Percentiles rank a stretch among this genome's conserved stretches.
phyloP scores from a whole-genome alignment of 768 basidiomycete genomes.

The Candolleomyces efflorescens region DNA sequence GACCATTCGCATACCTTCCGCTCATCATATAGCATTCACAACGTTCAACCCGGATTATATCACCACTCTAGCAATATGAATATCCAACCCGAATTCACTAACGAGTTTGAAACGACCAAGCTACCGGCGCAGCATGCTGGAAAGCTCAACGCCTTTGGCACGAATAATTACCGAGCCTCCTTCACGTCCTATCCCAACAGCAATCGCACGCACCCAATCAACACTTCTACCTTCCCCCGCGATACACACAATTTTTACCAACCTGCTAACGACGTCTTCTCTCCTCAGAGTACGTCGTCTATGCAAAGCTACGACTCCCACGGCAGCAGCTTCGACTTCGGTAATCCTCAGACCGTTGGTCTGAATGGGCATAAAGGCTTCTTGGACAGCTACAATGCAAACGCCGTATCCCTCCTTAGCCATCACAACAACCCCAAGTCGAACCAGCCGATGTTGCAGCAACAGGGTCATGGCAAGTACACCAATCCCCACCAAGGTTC shows the following conservation, averaged over 20 bases:
- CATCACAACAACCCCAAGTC: slow-evolving; percentile 8
- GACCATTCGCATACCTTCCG: slow-evolving; percentile 32
- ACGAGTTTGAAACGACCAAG: slow-evolving; percentile 36
- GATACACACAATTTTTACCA: slow-evolving; percentile 30
- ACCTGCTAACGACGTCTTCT: slow-evolving; percentile 29
- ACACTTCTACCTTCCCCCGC: slow-evolving; percentile 31
- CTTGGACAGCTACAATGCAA: slow-evolving; percentile 23
- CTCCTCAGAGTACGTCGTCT: slow-evolving; percentile 35
- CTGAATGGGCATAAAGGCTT: slow-evolving; percentile 27
- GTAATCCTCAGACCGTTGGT: slow-evolving; percentile 3
- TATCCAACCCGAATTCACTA: slow-evolving; percentile 31
- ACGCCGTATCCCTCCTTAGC: neutral
- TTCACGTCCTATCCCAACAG: slow-evolving; percentile 39
- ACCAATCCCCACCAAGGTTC: slow-evolving; percentile 20
- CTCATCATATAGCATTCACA: slow-evolving; percentile 28
- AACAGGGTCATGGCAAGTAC: slow-evolving; percentile 26
- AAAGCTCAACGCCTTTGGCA: slow-evolving; percentile 32
- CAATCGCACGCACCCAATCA: slow-evolving; percentile 34
- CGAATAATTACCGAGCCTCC: slow-evolving; percentile 25
- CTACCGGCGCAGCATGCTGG: slow-evolving; percentile 24
- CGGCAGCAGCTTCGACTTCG: slow-evolving; percentile 31
- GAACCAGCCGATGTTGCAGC: slow-evolving; percentile 18
- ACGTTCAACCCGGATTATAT: slow-evolving; percentile 29
- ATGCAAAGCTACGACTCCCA: slow-evolving; percentile 36
- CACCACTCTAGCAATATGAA: slow-evolving; percentile 34